A percentile compares a stretch with the other conserved stretches of the same genome.
Evolutionary conservation across 306 rosid genomes (phyloP).

Genomic region (Astragalus membranaceus): DNA sequence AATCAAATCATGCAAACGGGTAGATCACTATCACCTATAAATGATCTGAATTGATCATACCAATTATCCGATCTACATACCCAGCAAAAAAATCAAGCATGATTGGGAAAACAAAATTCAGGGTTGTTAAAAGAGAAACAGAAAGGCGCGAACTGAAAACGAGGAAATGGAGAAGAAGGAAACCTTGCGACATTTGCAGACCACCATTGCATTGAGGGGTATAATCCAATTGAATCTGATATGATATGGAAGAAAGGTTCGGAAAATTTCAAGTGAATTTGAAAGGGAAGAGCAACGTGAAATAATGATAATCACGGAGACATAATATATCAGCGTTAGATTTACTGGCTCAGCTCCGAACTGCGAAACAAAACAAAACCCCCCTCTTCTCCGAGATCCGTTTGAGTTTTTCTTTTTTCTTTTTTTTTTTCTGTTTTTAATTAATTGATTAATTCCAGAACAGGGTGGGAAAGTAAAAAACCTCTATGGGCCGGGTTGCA

Average conservation of each 20-base stretch:
- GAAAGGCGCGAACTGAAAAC: background rate
- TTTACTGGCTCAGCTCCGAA: conserved; percentile 26
- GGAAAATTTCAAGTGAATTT: conserved; percentile 6
- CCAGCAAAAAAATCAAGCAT: conserved; percentile 24
- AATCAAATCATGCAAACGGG: conserved; percentile 11
- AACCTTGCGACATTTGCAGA: conserved; percentile 99
- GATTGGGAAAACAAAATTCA: conserved; percentile 7
- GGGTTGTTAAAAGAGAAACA: background rate
- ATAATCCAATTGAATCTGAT: conserved; percentile 15
- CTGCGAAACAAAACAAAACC: conserved; percentile 13
- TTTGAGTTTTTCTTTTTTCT: conserved; percentile 21
- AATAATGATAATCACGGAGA: background rate
- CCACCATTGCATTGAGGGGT: conserved; percentile 81
- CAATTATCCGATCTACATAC: conserved; percentile 46
- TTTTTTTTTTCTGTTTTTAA: background rate
- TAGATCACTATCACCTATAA: conserved; percentile 19
- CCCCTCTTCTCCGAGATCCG: conserved; percentile 36
- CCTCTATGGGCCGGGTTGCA: background rate
- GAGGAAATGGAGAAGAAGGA: background rate
- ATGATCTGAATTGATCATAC: conserved; percentile 15
- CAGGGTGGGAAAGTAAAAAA: too few species aligned
- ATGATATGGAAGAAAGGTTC: background rate
- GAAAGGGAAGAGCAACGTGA: background rate
- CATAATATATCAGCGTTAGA: background rate
- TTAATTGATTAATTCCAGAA: background rate